These are phyloP conservation scores for Neurospora sp. DNA, from an alignment of 495 filamentous ascomycete species.

Conservation along the genomic window DNA sequence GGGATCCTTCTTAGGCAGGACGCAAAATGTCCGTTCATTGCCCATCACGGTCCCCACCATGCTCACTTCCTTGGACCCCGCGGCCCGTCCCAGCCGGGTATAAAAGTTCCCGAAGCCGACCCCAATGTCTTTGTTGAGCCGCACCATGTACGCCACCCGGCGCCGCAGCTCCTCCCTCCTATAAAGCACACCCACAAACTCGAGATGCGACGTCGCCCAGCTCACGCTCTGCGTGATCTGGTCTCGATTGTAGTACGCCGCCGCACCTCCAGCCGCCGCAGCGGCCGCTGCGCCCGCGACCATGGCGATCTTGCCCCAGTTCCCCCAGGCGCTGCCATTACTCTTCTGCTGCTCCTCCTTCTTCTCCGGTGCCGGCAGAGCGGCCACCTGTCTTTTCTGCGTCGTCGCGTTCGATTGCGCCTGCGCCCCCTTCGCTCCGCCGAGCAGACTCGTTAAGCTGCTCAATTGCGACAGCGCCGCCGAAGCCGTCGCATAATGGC, in stretches of 20 bases:
- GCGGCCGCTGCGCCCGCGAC: conserved; percentile 73
- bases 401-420: conserved; percentile 12
- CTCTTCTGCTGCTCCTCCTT: conserved; percentile 16
- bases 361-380: conserved; percentile 22
- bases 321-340: conserved; percentile 38
- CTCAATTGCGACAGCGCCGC: conserved; percentile 57
- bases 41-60: conserved; percentile 43
- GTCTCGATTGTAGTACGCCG: conserved; percentile 75
- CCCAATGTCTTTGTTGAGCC: conserved; percentile 42
- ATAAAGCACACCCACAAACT: conserved; percentile 83
- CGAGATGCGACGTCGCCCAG: conserved; percentile 88
- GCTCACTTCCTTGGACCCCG: conserved; percentile 29
- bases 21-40: conserved; percentile 70
- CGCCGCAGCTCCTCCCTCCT: conserved; percentile 64
- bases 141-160: conserved; percentile 49
- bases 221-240: conserved; percentile 58
- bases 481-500: conserved; percentile 65
- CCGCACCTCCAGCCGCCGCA: conserved; percentile 77
- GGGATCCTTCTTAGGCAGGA: conserved; percentile 49
- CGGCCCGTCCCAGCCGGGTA: conserved; percentile 66
- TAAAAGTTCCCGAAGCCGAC: conserved; percentile 75
- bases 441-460: conserved; percentile 52
- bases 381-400: conserved; percentile 16
- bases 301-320: conserved; percentile 76
- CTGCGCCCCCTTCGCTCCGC: conserved; percentile 29